A percentile compares a stretch with the other conserved stretches of the same genome.
Conservation (phyloP, 345 rosid genomes). For the Clausena lansium region DNA sequence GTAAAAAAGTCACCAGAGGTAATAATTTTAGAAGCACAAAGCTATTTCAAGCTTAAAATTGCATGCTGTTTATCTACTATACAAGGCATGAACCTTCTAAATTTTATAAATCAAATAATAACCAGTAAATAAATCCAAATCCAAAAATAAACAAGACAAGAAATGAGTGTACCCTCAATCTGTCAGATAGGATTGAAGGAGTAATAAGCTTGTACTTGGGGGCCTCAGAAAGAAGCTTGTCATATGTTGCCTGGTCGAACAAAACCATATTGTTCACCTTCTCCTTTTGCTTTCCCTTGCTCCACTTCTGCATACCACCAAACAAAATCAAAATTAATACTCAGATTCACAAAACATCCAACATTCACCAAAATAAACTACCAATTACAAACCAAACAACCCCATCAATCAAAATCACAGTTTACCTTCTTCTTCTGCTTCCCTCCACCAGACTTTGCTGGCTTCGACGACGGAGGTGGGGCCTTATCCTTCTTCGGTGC, state of each 20-base stretch:
- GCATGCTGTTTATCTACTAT: background rate
- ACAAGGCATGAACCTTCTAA: background rate
- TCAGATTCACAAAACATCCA: background rate
- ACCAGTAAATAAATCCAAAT: background rate
- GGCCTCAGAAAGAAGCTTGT: conserved; percentile 43
- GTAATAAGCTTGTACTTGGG: conserved; percentile 56
- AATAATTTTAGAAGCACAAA: background rate
- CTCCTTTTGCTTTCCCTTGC: conserved; percentile 58
- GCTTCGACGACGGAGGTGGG: conserved; percentile 44
- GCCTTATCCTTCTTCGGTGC: conserved; percentile 54
- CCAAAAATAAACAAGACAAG: background rate
- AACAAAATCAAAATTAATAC: too few relatives aligned
- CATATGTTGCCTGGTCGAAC: conserved; percentile 53
- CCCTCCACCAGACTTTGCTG: conserved; percentile 43
- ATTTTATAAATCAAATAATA: background rate
- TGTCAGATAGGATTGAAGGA: conserved; percentile 46
- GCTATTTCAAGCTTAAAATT: background rate
- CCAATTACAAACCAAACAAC: background rate
- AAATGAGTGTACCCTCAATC: conserved; percentile 40
- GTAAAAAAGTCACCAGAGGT: background rate
- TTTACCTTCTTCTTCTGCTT: conserved; percentile 49
- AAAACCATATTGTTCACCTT: conserved; percentile 61
- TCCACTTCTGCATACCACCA: conserved; percentile 40
- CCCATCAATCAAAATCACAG: background rate
- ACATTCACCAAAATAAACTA: background rate